phyloP scores from a whole-genome alignment of 139 green algal species.

The Chlamydomonas asymmetrica region DNA sequence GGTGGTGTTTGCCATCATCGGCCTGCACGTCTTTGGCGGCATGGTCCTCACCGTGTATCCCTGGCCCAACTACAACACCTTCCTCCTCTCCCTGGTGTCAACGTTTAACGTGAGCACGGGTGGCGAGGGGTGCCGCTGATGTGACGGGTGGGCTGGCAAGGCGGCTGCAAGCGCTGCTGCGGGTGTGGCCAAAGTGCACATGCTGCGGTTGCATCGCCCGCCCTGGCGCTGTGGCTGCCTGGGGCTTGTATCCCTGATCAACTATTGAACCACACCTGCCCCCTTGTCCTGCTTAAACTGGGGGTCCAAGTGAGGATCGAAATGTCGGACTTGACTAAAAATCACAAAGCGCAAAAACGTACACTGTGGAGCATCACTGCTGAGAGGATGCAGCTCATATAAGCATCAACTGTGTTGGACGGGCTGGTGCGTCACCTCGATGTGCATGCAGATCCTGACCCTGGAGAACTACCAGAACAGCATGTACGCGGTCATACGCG shows the following conservation, averaged over 20 bases:
- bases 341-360: too few species aligned
- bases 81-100: constrained; percentile 58
- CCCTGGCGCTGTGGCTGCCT: too few species aligned
- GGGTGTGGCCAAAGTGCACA: too few species aligned
- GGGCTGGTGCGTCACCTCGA: not conserved
- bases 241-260: too few species aligned
- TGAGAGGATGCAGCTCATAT: not conserved
- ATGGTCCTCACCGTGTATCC: constrained; percentile 17
- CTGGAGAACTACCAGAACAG: constrained; percentile 69
- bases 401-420: not conserved
- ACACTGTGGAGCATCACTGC: too few species aligned
- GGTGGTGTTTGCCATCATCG: constrained; percentile 79
- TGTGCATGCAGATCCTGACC: constrained; percentile 65
- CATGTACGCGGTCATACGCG: constrained; percentile 54
- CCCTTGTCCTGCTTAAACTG: too few species aligned
- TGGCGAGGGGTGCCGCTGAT: not conserved
- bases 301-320: too few species aligned
- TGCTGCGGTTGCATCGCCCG: too few species aligned
- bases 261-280: too few species aligned
- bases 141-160: too few species aligned
- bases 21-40: constrained; percentile 71
- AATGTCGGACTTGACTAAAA: too few species aligned
- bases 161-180: too few species aligned
- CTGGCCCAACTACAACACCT: constrained; percentile 68
- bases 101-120: constrained; percentile 63